These are phyloP conservation scores for Hyaloperonospora arabidopsidis DNA, from an alignment of 352 stramenopile species.

Conservation along the genomic window DNA sequence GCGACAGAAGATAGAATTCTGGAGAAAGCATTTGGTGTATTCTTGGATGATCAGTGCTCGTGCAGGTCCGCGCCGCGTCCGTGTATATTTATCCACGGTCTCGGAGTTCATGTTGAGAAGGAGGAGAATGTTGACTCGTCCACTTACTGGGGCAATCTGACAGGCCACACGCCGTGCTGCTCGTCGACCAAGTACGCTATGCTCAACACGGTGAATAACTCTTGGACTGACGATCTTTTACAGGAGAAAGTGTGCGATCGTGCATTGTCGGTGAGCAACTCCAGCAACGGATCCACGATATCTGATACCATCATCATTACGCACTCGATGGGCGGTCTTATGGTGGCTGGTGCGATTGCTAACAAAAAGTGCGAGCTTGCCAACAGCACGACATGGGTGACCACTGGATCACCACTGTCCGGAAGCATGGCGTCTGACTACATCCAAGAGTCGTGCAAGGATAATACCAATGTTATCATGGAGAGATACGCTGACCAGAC, in stretches of 20 bases:
- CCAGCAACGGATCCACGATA: conserved; percentile 14
- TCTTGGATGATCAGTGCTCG: not conserved
- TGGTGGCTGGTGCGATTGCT: conserved; percentile 28
- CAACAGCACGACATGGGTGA: conserved; percentile 28
- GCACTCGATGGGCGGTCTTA: conserved; percentile 38
- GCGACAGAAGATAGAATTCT: not conserved
- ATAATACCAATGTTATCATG: conserved; percentile 10
- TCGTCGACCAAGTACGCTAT: conserved; percentile 25
- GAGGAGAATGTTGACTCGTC: conserved; percentile 10
- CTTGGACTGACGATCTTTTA: conserved; percentile 24
- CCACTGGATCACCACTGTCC: conserved; percentile 25
- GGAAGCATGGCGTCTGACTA: conserved; percentile 43
- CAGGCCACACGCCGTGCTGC: conserved; percentile 31
- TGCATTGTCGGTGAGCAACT: conserved; percentile 16
- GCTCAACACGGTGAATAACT: conserved; percentile 29
- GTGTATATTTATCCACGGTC: conserved; percentile 9
- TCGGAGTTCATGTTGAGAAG: conserved; percentile 3
- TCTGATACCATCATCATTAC: conserved; percentile 34
- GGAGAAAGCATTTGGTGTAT: not conserved
- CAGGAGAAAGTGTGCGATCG: conserved; percentile 34
- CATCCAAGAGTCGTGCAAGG: conserved; percentile 27
- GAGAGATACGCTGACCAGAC: conserved; percentile 20
- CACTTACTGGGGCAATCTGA: conserved; percentile 34
- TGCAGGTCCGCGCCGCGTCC: conserved; percentile 6
- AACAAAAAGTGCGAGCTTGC: conserved; percentile 18